Evolutionary conservation across 495 filamentous ascomycete species (phyloP), one percentile per base, ranked within the genome.

Genomic region (Parachaetomium inaequale): DNA sequence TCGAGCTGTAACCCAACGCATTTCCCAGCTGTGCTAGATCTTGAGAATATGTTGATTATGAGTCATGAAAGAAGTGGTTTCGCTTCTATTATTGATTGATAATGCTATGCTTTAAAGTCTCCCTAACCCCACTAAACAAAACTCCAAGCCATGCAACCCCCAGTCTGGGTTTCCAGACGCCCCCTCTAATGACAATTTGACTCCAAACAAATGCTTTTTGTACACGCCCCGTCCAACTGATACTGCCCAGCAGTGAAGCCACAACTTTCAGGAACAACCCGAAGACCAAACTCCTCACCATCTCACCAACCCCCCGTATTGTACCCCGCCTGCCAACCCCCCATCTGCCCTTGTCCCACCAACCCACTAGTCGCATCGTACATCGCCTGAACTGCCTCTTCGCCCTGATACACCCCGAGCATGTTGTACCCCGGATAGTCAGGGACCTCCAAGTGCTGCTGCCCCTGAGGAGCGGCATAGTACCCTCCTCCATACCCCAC

Each of bases 311-410:
- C 17, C 42, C 19, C 55, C 12, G 42, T 15, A 21, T 6, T 26
- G 34, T 47, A 47, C 42, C 28, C 55, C 2, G 25, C 25, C 29
- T 59, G 57, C 57, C 57, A 59, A 40, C 8, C 7, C 32, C 57
- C 57, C 57, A 40, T 29, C 7, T 21, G 17, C 6, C 45, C 57
- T 7, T 19, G 45, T 4, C 34, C 34, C 15, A 40, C 31, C 43
- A 49, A 34, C 10, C 43, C 56, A 19, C 43, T 19, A 12, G 31
- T 28, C 19, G 10, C 29, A 8, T 40, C 45, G 29, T 59, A 49
- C 29, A 58, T 38, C 7, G 36, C 36, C 12, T 40, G 12, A 40
- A 12, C 23, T 38, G 40, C 42, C 49, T n/a, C 26, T 49, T 34
- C 4, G 23, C 32, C 32, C 45, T 47, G 55, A 34, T 40, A 51